Percentiles rank a stretch among this genome's conserved stretches.
Conservation (phyloP, 129 eudicot species). For the Escallonia rubra region DNA sequence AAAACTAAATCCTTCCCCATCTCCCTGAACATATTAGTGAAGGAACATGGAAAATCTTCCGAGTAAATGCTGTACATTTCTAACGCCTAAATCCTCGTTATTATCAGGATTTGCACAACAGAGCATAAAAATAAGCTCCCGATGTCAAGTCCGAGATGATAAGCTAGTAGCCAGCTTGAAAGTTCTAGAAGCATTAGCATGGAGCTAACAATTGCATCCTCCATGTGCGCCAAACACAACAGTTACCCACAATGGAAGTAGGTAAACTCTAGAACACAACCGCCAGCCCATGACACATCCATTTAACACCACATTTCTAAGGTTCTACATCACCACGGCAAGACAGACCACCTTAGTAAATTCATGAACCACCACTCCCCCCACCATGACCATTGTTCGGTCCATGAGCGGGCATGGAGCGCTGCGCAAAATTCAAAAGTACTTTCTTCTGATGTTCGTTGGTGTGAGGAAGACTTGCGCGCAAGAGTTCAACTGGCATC, state of each 20-base stretch:
- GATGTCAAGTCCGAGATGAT: not conserved
- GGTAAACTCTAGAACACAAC: not conserved
- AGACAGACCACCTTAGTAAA: not conserved
- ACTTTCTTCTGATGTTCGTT: conserved; percentile 69
- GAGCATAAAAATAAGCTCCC: conserved; percentile 66
- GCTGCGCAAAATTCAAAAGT: conserved; percentile 66
- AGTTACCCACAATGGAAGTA: not conserved
- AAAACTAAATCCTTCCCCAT: conserved; percentile 27
- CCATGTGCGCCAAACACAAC: not conserved
- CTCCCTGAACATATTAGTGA: conserved; percentile 32
- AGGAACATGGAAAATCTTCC: conserved; percentile 28
- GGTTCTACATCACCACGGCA: not conserved
- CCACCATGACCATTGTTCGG: conserved; percentile 25
- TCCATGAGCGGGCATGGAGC: conserved; percentile 64
- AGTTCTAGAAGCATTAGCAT: not conserved
- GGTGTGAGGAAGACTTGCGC: conserved; percentile 94
- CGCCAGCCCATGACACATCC: not conserved
- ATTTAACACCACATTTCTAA: not conserved
- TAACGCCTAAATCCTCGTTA: conserved; percentile 39
- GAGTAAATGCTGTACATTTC: conserved; percentile 46
- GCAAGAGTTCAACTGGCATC: conserved; percentile 84
- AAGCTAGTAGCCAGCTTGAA: not conserved
- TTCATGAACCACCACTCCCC: conserved; percentile 38
- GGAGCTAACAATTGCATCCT: not conserved
- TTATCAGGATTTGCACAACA: conserved; percentile 23